These are phyloP conservation scores for Petrea volubilis DNA, from an alignment of 257 asterid genomes.

Conservation along the genomic window DNA sequence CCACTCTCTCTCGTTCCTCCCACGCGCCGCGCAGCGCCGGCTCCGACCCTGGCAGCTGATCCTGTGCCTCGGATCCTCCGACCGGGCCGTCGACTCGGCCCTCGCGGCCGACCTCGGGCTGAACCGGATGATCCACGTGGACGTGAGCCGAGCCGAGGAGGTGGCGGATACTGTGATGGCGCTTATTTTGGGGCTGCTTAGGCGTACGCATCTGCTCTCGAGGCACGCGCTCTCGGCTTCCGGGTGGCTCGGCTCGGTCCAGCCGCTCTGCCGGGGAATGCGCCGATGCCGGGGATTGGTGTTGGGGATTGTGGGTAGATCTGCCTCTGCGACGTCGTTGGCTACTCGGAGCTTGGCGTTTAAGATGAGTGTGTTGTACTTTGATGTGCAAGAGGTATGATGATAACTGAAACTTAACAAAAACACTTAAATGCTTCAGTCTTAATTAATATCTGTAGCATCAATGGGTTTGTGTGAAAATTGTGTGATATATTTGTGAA, in stretches of 20 bases:
- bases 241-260: constrained; percentile 98
- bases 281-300: constrained; percentile 65
- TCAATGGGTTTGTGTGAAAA: too few species aligned
- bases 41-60: constrained; percentile 95
- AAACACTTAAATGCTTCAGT: too few species aligned
- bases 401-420: not conserved
- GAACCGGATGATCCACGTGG: constrained; percentile 77
- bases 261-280: constrained; percentile 97
- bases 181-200: constrained; percentile 74
- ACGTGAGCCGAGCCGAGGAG: constrained; percentile 92
- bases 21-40: constrained; percentile 98
- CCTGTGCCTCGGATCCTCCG: constrained; percentile 94
- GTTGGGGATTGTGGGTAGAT: constrained; percentile 93
- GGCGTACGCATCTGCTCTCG: constrained; percentile 94
- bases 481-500: not conserved
- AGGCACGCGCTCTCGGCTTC: constrained; percentile 88
- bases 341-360: constrained; percentile 91
- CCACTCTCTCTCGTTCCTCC: constrained; percentile 95
- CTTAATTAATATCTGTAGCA: too few species aligned
- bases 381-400: constrained; percentile 80
- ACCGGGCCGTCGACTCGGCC: constrained; percentile 82
- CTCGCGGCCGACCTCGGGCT: constrained; percentile 86
- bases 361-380: constrained; percentile 93
- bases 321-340: constrained; percentile 90
- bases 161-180: constrained; percentile 99